These are phyloP conservation scores for Aspergillus bertholletiae DNA, from an alignment of 495 filamentous ascomycete genomes.

Conservation along the genomic window DNA sequence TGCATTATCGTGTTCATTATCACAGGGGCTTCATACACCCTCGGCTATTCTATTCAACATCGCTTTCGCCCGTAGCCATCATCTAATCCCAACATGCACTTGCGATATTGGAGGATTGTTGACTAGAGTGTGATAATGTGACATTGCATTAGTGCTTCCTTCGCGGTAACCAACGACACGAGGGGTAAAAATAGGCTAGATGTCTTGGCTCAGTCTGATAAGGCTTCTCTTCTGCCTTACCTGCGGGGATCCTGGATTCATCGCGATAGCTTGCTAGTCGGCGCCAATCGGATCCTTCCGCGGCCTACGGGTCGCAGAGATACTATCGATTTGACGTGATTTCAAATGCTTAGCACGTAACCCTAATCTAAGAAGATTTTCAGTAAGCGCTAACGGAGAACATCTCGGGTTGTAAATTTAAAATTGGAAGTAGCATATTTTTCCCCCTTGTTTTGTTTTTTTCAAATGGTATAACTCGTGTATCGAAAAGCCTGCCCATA, in stretches of 20 bases:
- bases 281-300: background rate
- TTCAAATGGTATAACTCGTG: too few species aligned
- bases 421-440: too few species aligned
- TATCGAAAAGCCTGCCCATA: background rate
- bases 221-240: background rate
- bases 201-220: background rate
- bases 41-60: too few species aligned
- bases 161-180: too few species aligned
- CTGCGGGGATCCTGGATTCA: background rate
- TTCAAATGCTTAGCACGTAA: background rate
- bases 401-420: background rate
- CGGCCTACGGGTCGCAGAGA: background rate
- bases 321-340: background rate
- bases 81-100: background rate
- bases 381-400: background rate
- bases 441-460: too few species aligned
- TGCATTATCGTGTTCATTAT: too few species aligned
- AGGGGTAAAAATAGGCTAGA: background rate
- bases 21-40: too few species aligned
- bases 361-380: background rate
- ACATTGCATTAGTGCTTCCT: too few species aligned
- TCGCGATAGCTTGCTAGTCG: background rate
- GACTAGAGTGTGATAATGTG: too few species aligned
- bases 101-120: background rate
- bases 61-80: constrained; percentile 36